Evolutionary conservation across 352 stramenopile genomes (phyloP).

Genomic region (Phytopythium oedochilum): DNA sequence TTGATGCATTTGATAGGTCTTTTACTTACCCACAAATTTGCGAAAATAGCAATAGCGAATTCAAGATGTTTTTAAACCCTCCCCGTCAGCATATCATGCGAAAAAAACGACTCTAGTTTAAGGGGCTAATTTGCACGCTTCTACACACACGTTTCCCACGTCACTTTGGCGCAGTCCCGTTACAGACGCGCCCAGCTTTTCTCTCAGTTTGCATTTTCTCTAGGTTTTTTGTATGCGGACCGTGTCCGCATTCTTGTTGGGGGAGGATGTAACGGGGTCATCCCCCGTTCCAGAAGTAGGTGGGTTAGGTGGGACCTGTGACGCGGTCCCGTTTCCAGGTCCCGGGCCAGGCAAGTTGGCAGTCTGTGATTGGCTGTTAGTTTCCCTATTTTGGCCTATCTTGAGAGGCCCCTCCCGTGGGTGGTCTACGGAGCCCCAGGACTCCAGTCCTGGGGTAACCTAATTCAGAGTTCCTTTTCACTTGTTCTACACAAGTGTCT

Average conservation of each 20-base stretch:
- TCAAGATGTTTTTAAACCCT: too few relatives aligned
- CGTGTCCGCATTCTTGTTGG: slow-evolving; percentile 10
- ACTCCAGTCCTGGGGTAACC: background rate
- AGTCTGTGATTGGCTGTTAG: background rate
- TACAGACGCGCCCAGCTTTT: too few relatives aligned
- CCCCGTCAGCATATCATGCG: too few relatives aligned
- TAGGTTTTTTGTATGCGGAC: slow-evolving; percentile 1
- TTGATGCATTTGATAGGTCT: too few relatives aligned
- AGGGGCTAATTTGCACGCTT: too few relatives aligned
- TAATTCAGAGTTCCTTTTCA: slow-evolving; percentile 9
- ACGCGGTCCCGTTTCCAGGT: background rate
- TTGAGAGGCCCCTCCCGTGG: background rate
- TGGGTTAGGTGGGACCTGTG: too few relatives aligned
- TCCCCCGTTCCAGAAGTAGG: slow-evolving; percentile 6
- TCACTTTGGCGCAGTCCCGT: too few relatives aligned
- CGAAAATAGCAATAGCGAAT: too few relatives aligned
- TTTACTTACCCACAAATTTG: too few relatives aligned
- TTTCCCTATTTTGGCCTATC: background rate
- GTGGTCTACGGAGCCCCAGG: background rate
- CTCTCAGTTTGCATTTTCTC: slow-evolving; percentile 4
- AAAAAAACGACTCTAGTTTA: too few relatives aligned
- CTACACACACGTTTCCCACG: too few relatives aligned
- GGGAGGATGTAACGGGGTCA: slow-evolving; percentile 10
- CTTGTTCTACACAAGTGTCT: background rate
- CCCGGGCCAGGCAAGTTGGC: background rate